Evolutionary conservation across 257 asterid species (phyloP), one percentile per base, ranked within the genome.

Genomic region (Plantago ovata): DNA sequence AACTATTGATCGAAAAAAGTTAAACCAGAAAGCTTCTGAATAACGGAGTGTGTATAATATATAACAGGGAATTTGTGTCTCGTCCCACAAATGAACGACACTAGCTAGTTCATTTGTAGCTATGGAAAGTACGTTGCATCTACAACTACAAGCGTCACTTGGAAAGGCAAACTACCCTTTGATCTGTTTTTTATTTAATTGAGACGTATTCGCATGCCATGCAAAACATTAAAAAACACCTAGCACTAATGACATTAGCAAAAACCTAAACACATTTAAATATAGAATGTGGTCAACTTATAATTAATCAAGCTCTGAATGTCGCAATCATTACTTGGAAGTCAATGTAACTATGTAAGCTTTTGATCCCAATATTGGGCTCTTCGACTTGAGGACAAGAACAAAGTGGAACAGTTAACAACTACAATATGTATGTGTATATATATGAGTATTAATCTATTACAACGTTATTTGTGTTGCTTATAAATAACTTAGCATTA

Each of bases 231-330:
- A 42, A 60, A 46, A 40, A 33, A 46, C 21, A 40, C 19, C 22
- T 24, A 22, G 6, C 3, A n/a, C n/a, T n/a, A 53, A 56, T 62
- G 72, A 79, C 75, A 66, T 55, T 18, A 61, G 76, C 72, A 53
- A 36, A 70, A 66, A 59, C 80, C 24, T 64, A 79, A 71, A 64
- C 49, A 18, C 23, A 56, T 61, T 50, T 10, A 28, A 53, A 60
- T 70, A 58, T 10, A 8, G 15, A 23, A 20, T 38, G 36, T 18
- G 45, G 73, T 63, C 80, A 62, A 60, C 75, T 64, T 50, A 22
- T 54, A 49, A 49, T 49, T n/a, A 49, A n/a, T n/a, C n/a, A n/a
- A n/a, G n/a, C n/a, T n/a, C n/a, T n/a, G n/a, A n/a, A 22, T 58
- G 33, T 56, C 42, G 56, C 45, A 43, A 50, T 58, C 39, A 60